phyloP scores from a whole-genome alignment of 768 basidiomycete species.

The Sarcomyxa edulis region DNA sequence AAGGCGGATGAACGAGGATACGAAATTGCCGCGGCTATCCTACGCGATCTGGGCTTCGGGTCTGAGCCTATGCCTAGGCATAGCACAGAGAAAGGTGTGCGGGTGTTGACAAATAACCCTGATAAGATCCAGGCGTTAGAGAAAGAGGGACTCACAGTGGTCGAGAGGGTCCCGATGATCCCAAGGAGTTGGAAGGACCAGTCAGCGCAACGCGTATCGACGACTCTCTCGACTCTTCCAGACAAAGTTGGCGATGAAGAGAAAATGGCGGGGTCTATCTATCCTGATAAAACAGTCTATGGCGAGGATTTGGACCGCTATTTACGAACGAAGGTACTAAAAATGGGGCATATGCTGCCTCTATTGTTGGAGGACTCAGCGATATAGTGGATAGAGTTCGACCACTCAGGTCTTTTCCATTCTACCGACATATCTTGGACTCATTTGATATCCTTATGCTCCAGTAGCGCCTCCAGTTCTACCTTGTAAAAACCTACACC shows the following conservation, averaged over 20 bases:
- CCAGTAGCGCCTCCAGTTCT: too few species aligned
- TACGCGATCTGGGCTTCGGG: slow-evolving; percentile 81
- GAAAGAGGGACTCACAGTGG: slow-evolving; percentile 74
- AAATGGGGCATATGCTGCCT: slow-evolving; percentile 94
- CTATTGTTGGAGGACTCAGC: slow-evolving; percentile 46
- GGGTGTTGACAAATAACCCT: slow-evolving; percentile 95
- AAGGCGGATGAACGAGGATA: slow-evolving; percentile 92
- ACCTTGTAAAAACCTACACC: too few species aligned
- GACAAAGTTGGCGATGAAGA: slow-evolving; percentile 27
- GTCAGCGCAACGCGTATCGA: slow-evolving; percentile 13
- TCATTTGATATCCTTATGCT: too few species aligned
- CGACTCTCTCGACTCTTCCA: slow-evolving; percentile 13
- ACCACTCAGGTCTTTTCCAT: too few species aligned
- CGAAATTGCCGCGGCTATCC: slow-evolving; percentile 84
- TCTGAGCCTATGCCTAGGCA: too few species aligned
- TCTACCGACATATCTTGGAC: too few species aligned
- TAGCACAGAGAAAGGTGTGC: slow-evolving; percentile 32
- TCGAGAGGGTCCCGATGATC: slow-evolving; percentile 90
- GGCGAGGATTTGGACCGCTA: slow-evolving; percentile 93
- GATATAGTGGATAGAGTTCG: too few species aligned
- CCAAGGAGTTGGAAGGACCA: slow-evolving; percentile 74
- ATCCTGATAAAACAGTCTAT: slow-evolving; percentile 70
- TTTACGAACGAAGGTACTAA: slow-evolving; percentile 86
- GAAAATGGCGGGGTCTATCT: slow-evolving; percentile 67
- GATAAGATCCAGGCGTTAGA: slow-evolving; percentile 90